Base-by-base conservation (phyloP, 2,329 filamentous ascomycete genomes). In the Arthroderma uncinatum region DNA sequence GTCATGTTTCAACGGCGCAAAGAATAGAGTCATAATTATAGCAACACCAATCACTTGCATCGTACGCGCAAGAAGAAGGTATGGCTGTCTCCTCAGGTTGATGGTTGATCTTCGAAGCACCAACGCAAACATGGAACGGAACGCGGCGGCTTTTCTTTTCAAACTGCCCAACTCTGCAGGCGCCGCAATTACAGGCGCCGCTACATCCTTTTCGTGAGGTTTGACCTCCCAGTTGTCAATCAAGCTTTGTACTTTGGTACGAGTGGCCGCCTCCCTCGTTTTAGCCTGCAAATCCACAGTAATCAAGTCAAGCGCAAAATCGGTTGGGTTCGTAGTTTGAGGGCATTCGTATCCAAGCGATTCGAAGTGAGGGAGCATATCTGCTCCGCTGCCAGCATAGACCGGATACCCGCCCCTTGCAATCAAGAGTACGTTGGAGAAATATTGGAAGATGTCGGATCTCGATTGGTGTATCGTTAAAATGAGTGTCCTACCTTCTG, bases 401-500 rank as follows among this genome's bases (percentile, higher is more conserved):
- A 85, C 82, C 0, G 84, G 79, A 23, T 78, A 77, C 0, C 87
- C 87, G 0, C 86, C 86, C 14, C 85, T 76, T 0, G 87, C 84
- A 1, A 90, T 76, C 0, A 90, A 78, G 1, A 90, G 71, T 0
- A 90, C 77, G 57, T 84, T 87, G 0, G 85, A 85, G 65, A 90
- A 90, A 59, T 83, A 80, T 19, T 75, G 74, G 64, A 89, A 90
- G 0, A 89, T 70, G 60, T 89, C 84, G 0, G 85, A 88, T 2
- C 86, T 81, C 0, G 86, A 83, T 67, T 90, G 87, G 58, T 90
- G 87, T 36, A 90, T 88, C 0, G 86, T 89, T n/a, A 89, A 74
- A 44, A 90, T 81, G 1, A 90, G 69, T 0, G 86, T 90, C 4
- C 86, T 80, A 0, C 86, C 86, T 70, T 90, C 86, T 21, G 82